A percentile compares a stretch with the other conserved stretches of the same genome.
Conservation (phyloP, 768 basidiomycete species). For the Tulasnella sp. region DNA sequence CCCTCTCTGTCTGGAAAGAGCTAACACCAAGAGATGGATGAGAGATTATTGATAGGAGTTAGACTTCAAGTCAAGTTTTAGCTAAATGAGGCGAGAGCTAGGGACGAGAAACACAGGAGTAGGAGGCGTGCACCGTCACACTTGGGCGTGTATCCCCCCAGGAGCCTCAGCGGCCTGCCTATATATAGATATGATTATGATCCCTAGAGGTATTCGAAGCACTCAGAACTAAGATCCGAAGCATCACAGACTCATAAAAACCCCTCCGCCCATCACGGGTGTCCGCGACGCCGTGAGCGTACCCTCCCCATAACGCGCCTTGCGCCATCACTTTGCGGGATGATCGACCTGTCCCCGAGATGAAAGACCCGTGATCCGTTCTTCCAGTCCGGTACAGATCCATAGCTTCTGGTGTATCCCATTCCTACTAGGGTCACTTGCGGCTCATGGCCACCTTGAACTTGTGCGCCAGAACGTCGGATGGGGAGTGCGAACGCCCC, state of each 20-base stretch:
- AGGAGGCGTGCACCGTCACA: background rate
- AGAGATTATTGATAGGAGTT: background rate
- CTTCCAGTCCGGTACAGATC: background rate
- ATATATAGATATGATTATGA: background rate
- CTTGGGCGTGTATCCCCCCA: no score
- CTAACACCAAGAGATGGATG: background rate
- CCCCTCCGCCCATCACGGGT: background rate
- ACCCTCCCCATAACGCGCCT: background rate
- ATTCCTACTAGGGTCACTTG: background rate
- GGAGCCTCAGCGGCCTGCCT: no score
- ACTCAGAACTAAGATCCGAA: background rate
- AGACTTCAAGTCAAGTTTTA: background rate
- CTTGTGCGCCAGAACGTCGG: background rate
- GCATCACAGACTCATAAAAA: no score
- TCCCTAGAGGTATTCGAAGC: background rate
- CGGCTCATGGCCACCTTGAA: background rate
- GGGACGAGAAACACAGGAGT: background rate
- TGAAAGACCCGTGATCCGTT: background rate
- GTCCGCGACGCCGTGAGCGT: background rate
- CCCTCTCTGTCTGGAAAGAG: background rate
- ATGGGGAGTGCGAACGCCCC: background rate
- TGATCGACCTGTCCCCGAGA: background rate
- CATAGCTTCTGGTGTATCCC: background rate
- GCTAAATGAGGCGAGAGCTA: background rate
- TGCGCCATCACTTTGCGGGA: background rate